Conservation (phyloP, 2,329 filamentous ascomycete species). For the Apiospora kogelbergensis region DNA sequence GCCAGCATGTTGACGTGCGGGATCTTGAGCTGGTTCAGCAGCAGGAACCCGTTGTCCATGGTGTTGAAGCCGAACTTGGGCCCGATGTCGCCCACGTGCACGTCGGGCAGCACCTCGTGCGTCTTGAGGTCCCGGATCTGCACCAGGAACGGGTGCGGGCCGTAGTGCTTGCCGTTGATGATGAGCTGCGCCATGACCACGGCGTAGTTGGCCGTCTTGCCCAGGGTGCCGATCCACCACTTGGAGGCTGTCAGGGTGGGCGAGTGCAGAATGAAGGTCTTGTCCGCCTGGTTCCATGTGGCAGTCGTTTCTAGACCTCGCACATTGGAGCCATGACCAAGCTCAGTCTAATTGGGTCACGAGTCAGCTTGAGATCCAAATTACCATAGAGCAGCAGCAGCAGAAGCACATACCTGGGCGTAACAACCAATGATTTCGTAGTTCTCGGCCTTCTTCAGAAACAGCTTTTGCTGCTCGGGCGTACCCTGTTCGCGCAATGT, state of each 20-base stretch:
- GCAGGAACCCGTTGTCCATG: constrained; percentile 79
- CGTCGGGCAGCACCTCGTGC: constrained; percentile 65
- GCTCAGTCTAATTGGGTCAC: constrained; percentile 52
- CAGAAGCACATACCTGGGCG: constrained; percentile 49
- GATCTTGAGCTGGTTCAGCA: constrained; percentile 75
- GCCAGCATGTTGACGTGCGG: constrained; percentile 74
- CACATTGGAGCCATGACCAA: constrained; percentile 78
- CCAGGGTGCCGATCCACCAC: constrained; percentile 83
- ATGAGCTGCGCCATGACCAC: constrained; percentile 78
- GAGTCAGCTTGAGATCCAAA: neutral
- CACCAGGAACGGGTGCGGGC: constrained; percentile 77
- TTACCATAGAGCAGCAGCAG: neutral
- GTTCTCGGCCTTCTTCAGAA: constrained; percentile 65
- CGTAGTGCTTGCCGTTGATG: constrained; percentile 65
- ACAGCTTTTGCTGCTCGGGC: constrained; percentile 71
- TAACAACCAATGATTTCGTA: constrained; percentile 79
- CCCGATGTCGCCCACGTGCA: constrained; percentile 78
- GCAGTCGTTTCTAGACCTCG: constrained; percentile 71
- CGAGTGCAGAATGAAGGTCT: constrained; percentile 74
- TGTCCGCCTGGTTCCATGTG: constrained; percentile 71
- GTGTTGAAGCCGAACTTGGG: constrained; percentile 80
- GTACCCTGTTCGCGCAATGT: constrained; percentile 72
- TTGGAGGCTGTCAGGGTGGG: constrained; percentile 74
- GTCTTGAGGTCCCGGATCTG: constrained; percentile 71
- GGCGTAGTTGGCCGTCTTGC: constrained; percentile 73